phyloP scores from a whole-genome alignment of 2,329 filamentous ascomycete species.

The Clonostachys byssicola region DNA sequence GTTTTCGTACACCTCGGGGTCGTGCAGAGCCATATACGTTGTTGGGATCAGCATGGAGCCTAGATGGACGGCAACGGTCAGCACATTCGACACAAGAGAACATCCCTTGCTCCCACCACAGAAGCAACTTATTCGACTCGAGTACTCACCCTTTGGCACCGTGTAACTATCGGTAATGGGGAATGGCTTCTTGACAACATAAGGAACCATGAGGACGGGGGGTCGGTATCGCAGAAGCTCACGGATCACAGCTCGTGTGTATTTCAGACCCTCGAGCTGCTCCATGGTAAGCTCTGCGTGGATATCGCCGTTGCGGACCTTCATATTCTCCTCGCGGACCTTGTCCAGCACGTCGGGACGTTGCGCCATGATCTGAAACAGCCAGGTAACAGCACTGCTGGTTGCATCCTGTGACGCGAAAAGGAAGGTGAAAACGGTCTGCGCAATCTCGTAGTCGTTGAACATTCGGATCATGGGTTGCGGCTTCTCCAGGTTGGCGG shows the following conservation, averaged over 20 bases:
- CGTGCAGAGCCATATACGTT: slow-evolving; percentile 84
- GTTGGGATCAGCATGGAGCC: slow-evolving; percentile 93
- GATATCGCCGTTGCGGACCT: slow-evolving; percentile 69
- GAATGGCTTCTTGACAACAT: slow-evolving; percentile 91
- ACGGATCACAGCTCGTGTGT: slow-evolving; percentile 87
- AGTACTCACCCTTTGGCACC: slow-evolving; percentile 71
- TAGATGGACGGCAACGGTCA: slow-evolving; percentile 18
- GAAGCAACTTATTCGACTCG: too few relatives aligned
- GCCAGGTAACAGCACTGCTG: slow-evolving; percentile 87
- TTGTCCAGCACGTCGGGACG: slow-evolving; percentile 88
- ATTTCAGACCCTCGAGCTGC: slow-evolving; percentile 81
- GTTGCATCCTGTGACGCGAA: slow-evolving; percentile 98
- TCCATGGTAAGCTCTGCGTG: slow-evolving; percentile 73
- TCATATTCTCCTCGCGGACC: slow-evolving; percentile 85
- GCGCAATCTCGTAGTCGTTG: slow-evolving; percentile 84
- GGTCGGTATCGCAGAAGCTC: slow-evolving; percentile 92
- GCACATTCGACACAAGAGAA: background rate
- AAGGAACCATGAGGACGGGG: slow-evolving; percentile 95
- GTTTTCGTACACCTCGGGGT: slow-evolving; percentile 86
- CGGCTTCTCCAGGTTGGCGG: slow-evolving; percentile 74
- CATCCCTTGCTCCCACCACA: background rate
- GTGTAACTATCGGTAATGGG: slow-evolving; percentile 85
- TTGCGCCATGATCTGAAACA: slow-evolving; percentile 92
- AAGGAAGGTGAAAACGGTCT: slow-evolving; percentile 93
- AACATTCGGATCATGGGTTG: slow-evolving; percentile 79